Percentiles rank a stretch among this genome's conserved stretches.
Conservation (phyloP, 805 yeast species). For the Nakazawaea wickerhamii region DNA sequence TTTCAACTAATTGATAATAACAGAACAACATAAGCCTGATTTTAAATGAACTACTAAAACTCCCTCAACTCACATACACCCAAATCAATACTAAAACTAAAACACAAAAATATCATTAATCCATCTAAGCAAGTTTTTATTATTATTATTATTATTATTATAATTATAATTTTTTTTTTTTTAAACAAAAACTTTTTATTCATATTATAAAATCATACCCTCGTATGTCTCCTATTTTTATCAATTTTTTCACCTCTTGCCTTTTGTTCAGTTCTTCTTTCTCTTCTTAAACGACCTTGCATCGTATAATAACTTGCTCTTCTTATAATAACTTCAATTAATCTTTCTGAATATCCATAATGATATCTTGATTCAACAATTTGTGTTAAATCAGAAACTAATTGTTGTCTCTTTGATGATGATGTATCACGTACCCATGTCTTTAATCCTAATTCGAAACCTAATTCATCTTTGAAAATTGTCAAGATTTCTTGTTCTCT, state of each 20-base stretch:
- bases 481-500: conserved; percentile 49
- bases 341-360: conserved; percentile 45
- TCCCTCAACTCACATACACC: too few relatives aligned
- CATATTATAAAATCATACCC: neutral
- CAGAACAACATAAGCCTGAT: too few relatives aligned
- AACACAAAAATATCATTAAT: too few relatives aligned
- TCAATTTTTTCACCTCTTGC: conserved; percentile 13
- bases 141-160: too few relatives aligned
- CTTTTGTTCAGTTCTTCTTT: conserved; percentile 47
- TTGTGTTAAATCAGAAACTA: conserved; percentile 43
- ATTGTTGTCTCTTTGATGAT: conserved; percentile 39
- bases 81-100: too few relatives aligned
- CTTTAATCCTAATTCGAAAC: conserved; percentile 68
- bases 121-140: too few relatives aligned
- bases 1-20: too few relatives aligned
- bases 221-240: conserved; percentile 4
- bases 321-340: conserved; percentile 68
- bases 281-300: conserved; percentile 73
- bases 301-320: conserved; percentile 76
- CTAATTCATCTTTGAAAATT: conserved; percentile 50
- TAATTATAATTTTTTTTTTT: too few relatives aligned
- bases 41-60: too few relatives aligned
- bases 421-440: conserved; percentile 85
- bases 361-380: conserved; percentile 43
- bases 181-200: too few relatives aligned